Percentiles rank a stretch among this genome's conserved stretches.
These are phyloP conservation scores for Eurotiales sp. DNA, from an alignment of 2,329 filamentous ascomycete species.

Conservation along the genomic window DNA sequence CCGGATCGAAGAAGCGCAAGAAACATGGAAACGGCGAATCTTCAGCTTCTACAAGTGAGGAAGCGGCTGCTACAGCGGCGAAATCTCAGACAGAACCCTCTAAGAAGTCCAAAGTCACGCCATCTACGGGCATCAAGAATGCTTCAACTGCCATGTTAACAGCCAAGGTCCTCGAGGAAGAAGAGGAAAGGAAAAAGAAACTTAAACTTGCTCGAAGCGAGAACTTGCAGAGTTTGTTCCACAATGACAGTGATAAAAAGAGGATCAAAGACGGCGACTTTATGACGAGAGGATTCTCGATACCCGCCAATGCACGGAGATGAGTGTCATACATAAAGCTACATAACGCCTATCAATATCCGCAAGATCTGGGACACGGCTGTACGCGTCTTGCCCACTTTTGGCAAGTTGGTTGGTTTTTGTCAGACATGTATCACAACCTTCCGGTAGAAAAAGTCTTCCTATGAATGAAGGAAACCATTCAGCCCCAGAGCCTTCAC, in stretches of 20 bases:
- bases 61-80: slow-evolving; percentile 8
- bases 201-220: slow-evolving; percentile 57
- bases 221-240: slow-evolving; percentile 53
- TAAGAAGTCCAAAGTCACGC: slow-evolving; percentile 28
- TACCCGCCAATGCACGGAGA: slow-evolving; percentile 44
- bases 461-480: too few relatives aligned
- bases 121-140: slow-evolving; percentile 71
- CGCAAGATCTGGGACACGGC: not conserved
- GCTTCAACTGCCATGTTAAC: slow-evolving; percentile 79
- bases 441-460: too few relatives aligned
- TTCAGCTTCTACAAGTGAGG: slow-evolving; percentile 8
- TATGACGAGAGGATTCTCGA: slow-evolving; percentile 56
- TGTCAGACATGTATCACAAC: too few relatives aligned
- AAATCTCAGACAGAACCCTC: slow-evolving; percentile 19
- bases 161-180: slow-evolving; percentile 79
- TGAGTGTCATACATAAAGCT: slow-evolving; percentile 18
- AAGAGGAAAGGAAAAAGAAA: slow-evolving; percentile 76
- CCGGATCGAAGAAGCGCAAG: slow-evolving; percentile 67
- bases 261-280: slow-evolving; percentile 49
- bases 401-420: too few relatives aligned
- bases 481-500: too few relatives aligned
- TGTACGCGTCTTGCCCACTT: too few relatives aligned
- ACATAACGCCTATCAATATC: too few relatives aligned
- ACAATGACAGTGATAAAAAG: slow-evolving; percentile 36
- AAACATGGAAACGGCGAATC: slow-evolving; percentile 53